These are phyloP conservation scores for Oryza australiensis DNA, from an alignment of 176 grass and related monocot genomes.

Conservation along the genomic window DNA sequence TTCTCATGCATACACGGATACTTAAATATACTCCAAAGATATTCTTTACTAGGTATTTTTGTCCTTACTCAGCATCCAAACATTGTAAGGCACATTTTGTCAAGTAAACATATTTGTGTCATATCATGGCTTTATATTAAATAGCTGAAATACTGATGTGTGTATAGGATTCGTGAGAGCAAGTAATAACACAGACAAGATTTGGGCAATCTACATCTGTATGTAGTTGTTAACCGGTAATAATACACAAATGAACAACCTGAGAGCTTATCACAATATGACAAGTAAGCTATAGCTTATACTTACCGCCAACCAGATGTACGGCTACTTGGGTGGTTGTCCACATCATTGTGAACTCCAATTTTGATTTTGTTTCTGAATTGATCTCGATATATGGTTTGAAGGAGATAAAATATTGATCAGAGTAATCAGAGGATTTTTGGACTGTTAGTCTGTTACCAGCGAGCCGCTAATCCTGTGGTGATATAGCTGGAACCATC, in stretches of 20 bases:
- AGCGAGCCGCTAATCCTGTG: background rate
- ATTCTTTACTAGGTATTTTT: background rate
- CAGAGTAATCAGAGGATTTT: background rate
- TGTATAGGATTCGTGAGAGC: background rate
- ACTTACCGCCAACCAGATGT: conserved; percentile 28
- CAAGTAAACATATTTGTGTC: background rate
- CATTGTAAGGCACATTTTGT: background rate
- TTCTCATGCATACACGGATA: background rate
- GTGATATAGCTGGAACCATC: conserved; percentile 16
- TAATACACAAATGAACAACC: background rate
- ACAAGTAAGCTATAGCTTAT: conserved; percentile 45
- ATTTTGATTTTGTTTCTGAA: conserved; percentile 25
- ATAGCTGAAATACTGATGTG: background rate
- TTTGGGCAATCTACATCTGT: background rate
- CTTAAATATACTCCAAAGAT: background rate
- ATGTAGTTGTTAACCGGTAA: conserved; percentile 1
- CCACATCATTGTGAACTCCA: background rate
- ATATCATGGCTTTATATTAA: background rate
- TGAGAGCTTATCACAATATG: conserved; percentile 35
- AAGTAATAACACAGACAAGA: background rate
- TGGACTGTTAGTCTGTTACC: conserved; percentile 4
- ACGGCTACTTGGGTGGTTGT: background rate
- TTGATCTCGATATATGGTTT: conserved; percentile 19
- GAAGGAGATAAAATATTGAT: background rate
- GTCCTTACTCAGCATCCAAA: background rate